These are phyloP conservation scores for Gaillardinia entomophila DNA, from an alignment of 805 yeast genomes.

Conservation along the genomic window DNA sequence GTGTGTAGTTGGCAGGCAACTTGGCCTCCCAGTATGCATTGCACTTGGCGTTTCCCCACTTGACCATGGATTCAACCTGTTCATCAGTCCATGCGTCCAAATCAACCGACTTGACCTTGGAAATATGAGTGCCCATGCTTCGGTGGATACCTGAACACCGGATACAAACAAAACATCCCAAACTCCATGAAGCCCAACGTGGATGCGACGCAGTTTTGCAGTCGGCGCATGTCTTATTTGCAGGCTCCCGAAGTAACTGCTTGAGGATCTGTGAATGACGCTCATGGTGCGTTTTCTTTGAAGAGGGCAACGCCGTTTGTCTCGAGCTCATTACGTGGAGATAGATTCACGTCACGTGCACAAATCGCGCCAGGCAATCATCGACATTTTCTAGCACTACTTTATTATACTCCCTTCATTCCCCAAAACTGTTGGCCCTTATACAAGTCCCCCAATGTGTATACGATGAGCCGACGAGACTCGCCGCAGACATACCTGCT, in stretches of 20 bases:
- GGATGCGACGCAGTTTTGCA: slow-evolving; percentile 89
- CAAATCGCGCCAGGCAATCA: too few species aligned
- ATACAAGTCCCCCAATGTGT: too few species aligned
- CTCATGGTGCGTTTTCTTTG: slow-evolving; percentile 42
- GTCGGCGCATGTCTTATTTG: slow-evolving; percentile 81
- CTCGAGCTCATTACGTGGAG: slow-evolving; percentile 6
- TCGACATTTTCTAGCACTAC: too few species aligned
- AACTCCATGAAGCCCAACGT: slow-evolving; percentile 96
- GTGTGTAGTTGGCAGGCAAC: slow-evolving; percentile 64
- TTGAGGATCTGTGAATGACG: slow-evolving; percentile 67
- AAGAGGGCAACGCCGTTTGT: slow-evolving; percentile 32
- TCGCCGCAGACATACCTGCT: too few species aligned
- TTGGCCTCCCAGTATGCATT: slow-evolving; percentile 81
- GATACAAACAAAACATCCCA: slow-evolving; percentile 90
- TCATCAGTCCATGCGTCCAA: slow-evolving; percentile 96
- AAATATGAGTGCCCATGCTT: slow-evolving; percentile 91
- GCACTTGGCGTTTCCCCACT: slow-evolving; percentile 81
- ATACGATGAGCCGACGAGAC: too few species aligned
- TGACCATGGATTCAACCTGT: slow-evolving; percentile 73
- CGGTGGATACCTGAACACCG: slow-evolving; percentile 95
- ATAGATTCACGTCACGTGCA: too few species aligned
- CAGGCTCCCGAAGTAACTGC: slow-evolving; percentile 68
- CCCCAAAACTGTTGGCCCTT: too few species aligned
- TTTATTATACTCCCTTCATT: too few species aligned
- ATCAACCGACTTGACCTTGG: slow-evolving; percentile 89